Conservation (phyloP, 345 rosid species). For the Citrus hindsii region DNA sequence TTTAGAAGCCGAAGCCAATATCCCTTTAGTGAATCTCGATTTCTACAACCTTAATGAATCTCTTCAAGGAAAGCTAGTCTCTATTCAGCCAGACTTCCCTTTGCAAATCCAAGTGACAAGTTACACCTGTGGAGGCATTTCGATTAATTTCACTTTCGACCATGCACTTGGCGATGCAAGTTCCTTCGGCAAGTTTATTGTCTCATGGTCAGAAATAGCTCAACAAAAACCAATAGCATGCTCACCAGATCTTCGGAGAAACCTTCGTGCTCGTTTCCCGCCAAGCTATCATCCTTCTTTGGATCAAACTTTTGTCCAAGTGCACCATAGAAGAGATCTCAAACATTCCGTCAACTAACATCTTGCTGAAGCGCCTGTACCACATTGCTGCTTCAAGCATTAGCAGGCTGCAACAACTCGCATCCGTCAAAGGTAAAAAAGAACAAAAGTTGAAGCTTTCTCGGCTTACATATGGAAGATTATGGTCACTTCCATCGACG, state of each 20-base stretch:
- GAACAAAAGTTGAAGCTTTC: conserved; percentile 82
- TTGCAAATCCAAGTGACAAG: conserved; percentile 59
- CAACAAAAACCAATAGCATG: conserved; percentile 51
- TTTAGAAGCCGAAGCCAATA: conserved; percentile 15
- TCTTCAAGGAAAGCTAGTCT: conserved; percentile 54
- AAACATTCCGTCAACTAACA: conserved; percentile 44
- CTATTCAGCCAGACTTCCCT: conserved; percentile 37
- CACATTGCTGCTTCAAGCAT: conserved; percentile 51
- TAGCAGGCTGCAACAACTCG: conserved; percentile 47
- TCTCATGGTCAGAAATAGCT: conserved; percentile 68
- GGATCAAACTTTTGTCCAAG: conserved; percentile 46
- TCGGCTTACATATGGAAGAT: conserved; percentile 82
- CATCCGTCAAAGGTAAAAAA: conserved; percentile 37
- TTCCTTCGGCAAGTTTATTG: conserved; percentile 61
- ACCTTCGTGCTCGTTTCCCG: conserved; percentile 57
- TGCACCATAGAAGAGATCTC: conserved; percentile 65
- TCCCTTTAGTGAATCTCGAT: not conserved
- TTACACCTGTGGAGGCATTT: conserved; percentile 63
- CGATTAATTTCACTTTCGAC: conserved; percentile 69
- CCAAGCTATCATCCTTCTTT: conserved; percentile 51
- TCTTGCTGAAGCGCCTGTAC: conserved; percentile 62
- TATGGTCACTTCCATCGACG: conserved; percentile 48
- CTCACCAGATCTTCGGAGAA: conserved; percentile 61
- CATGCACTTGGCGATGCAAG: conserved; percentile 85
- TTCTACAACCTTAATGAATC: conserved; percentile 40